Conservation (phyloP, 139 green algal genomes). For the Medakamo hakoo region DNA sequence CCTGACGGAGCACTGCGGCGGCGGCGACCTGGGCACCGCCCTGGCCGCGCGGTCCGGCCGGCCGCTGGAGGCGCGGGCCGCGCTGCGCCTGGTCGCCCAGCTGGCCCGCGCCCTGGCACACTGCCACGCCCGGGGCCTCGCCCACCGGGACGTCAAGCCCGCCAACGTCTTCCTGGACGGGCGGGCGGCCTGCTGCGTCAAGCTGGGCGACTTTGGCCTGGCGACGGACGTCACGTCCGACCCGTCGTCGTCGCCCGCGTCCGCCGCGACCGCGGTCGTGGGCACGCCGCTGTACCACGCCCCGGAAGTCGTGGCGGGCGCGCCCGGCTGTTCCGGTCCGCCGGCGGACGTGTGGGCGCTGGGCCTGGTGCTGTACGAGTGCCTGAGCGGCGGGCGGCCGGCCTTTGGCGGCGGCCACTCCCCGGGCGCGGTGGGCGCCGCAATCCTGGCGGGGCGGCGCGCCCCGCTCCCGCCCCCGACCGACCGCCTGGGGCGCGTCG, state of each 20-base stretch:
- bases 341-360: constrained; percentile 70
- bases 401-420: no score
- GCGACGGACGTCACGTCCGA: constrained; percentile 9
- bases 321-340: constrained; percentile 46
- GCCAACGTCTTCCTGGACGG: constrained; percentile 29
- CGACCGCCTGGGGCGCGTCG: no score
- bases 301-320: constrained; percentile 32
- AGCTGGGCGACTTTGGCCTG: constrained; percentile 56
- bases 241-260: constrained; percentile 5
- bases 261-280: constrained; percentile 20
- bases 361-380: constrained; percentile 74
- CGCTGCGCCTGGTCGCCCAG: constrained; percentile 68
- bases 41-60: constrained; percentile 21
- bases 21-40: constrained; percentile 35
- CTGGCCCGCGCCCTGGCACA: constrained; percentile 43
- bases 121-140: constrained; percentile 29
- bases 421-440: no score
- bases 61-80: constrained; percentile 43
- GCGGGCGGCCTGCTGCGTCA: no score
- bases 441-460: no score
- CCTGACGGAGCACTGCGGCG: constrained; percentile 51
- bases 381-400: no score
- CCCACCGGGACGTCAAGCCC: constrained; percentile 29
- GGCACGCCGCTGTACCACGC: constrained; percentile 42
- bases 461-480: no score